Evolutionary conservation across 2,329 filamentous ascomycete species (phyloP).

Genomic region (Claviceps sp.): DNA sequence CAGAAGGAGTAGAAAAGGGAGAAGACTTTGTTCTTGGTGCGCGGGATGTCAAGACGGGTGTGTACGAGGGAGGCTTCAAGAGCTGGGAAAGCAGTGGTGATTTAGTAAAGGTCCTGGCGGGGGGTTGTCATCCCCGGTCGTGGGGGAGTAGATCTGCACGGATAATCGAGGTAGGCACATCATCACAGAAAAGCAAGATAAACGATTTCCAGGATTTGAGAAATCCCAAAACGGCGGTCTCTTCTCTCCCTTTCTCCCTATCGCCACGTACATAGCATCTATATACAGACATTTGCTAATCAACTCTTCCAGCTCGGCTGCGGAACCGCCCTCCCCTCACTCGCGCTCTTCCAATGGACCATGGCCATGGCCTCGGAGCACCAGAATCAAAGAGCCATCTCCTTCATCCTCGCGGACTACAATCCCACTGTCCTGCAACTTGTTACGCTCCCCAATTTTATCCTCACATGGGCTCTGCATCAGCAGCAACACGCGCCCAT

Average conservation of each 20-base stretch:
- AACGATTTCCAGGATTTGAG: no score
- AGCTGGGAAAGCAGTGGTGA: slow-evolving; percentile 82
- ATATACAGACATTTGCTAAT: slow-evolving; percentile 7
- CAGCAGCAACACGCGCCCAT: slow-evolving; percentile 18
- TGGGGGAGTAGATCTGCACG: slow-evolving; percentile 23
- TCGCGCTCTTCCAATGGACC: slow-evolving; percentile 56
- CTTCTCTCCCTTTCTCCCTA: neutral
- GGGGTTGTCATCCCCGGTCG: slow-evolving; percentile 23
- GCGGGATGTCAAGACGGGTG: slow-evolving; percentile 65
- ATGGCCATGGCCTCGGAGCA: slow-evolving; percentile 22
- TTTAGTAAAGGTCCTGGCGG: slow-evolving; percentile 53
- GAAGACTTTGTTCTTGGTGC: slow-evolving; percentile 34
- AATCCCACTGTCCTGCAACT: slow-evolving; percentile 66
- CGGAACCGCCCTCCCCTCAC: slow-evolving; percentile 60
- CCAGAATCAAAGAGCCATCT: slow-evolving; percentile 28
- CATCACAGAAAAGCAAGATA: neutral
- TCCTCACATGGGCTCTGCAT: slow-evolving; percentile 53
- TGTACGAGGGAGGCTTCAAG: slow-evolving; percentile 82
- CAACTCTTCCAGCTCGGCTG: slow-evolving; percentile 46
- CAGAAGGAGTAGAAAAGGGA: no score
- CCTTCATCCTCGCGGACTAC: slow-evolving; percentile 63
- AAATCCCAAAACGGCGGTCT: no score
- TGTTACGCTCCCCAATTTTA: slow-evolving; percentile 66
- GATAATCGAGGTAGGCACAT: slow-evolving; percentile 38
- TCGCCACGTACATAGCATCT: no score